Evolutionary conservation across 257 asterid species (phyloP), one percentile per base, ranked within the genome.

Genomic region (Forsythia viridissima): DNA sequence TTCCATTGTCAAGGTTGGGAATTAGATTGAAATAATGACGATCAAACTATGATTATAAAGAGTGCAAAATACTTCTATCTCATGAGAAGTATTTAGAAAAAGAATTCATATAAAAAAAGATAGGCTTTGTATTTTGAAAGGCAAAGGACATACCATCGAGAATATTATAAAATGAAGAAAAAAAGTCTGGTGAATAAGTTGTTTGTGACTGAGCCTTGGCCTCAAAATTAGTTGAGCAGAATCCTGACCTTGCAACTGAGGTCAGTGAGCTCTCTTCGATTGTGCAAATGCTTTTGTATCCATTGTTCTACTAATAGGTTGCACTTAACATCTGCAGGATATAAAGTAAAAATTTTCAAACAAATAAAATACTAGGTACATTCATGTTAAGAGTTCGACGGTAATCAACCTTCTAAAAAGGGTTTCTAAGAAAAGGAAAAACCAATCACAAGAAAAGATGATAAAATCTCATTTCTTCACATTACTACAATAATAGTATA

Each of bases 281-380:
- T 95, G 93, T 18, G 99, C 98, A 91, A 95, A 86, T 34, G 97
- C 81, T 88, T 92, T 95, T 55, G 88, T 82, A 86, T 95, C 99
- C 97, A 92, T 80, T 68, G 42, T 74, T 69, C 76, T 36, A 52
- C 74, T 77, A 48, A 48, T 24, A 21, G 18, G 11, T 75, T 11
- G n/a, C 59, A 39, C 41, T 38, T 16, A 71, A 69, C 51, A 65
- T 24, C 82, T 82, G 85, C 80, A 66, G 78, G 59, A 59, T 65
- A 74, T 44, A 71, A 59, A 40, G 75, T 18, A 48, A 68, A 79
- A 12, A n/a, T 16, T 61, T 37, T 41, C 18, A 67, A 7, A 30
- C 57, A 20, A 30, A 7, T n/a, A n/a, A 46, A 68, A 5, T 18
- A 40, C 21, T 12, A 36, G 37, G 24, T 24, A 24, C 24, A 48